Conservation (phyloP, 2,329 filamentous ascomycete genomes). For the Cladorrhinum sp. region DNA sequence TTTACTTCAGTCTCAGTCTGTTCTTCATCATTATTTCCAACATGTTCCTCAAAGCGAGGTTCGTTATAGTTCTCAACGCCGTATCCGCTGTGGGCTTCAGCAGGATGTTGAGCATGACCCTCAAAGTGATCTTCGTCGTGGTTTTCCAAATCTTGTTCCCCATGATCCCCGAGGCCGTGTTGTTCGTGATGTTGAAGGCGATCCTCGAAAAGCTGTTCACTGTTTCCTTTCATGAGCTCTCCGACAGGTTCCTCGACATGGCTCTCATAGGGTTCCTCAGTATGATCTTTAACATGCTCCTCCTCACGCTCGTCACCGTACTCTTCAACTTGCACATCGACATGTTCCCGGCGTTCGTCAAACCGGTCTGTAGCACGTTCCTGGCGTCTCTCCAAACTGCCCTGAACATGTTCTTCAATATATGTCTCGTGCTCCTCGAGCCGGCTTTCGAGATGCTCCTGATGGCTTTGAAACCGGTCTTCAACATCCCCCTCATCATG, state of each 20-base stretch:
- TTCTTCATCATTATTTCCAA: neutral
- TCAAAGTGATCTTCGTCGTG: neutral
- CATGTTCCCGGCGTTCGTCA: neutral
- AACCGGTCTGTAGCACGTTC: neutral
- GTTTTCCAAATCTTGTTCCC: neutral
- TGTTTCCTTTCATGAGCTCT: neutral
- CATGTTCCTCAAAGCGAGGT: neutral
- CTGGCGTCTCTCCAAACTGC: neutral
- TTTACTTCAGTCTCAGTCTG: neutral
- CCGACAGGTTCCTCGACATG: slow-evolving; percentile 10
- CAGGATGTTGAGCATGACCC: neutral
- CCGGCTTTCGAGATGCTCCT: neutral
- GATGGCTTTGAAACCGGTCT: no score
- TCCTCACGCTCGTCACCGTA: neutral
- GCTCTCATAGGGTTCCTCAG: neutral
- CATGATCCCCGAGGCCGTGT: neutral
- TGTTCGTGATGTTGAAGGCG: neutral
- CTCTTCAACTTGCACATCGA: neutral
- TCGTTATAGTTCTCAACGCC: neutral
- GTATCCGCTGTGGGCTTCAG: slow-evolving; percentile 20
- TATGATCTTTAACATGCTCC: neutral
- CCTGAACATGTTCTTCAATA: neutral
- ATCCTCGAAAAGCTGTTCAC: slow-evolving; percentile 12
- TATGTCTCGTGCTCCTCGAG: neutral
- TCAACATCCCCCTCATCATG: neutral